Base-by-base conservation (phyloP, 2,329 filamentous ascomycete species). In the Nectriaceae sp. region DNA sequence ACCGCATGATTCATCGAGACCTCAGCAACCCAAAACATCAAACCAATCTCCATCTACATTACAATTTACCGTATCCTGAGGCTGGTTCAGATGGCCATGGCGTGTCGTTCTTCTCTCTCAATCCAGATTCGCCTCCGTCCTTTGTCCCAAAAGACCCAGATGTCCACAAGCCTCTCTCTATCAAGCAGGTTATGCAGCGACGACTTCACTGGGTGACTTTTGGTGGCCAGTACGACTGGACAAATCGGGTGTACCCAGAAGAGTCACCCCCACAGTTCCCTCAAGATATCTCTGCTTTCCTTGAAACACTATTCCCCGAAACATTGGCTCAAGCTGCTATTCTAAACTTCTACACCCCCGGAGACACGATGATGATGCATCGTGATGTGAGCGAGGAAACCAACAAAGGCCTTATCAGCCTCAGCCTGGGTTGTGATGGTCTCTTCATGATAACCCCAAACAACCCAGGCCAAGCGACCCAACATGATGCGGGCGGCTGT, bases 221-320 rank as follows among this genome's bases (percentile, higher is more conserved):
- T 3, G 94, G 94, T 42, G 93, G 91, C 0, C 94, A 97, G 68
- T 97, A 97, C 68, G 89, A 97, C 72, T 97, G 93, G 94, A 95
- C 91, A 0, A 82, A 83, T 47, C 92, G 96, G 57, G 73, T 82
- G 11, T 97, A 97, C 64, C 91, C 92, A 0, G 67, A 75, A 10
- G 76, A 79, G n/a, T 51, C 67, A 3, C 85, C 88, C 1, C 90
- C 90, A 0, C 62, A 72, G 0, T 97, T 97, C 59, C 92, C 93
- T 0, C 35, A 66, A 2, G 90, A 96, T 63, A 78, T 95, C 41
- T 83, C 83, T 4, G 67, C 65, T 1, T 79, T 96, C 6, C 72
- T 97, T 1, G 76, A 83, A 46, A 70, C 70, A 0, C 69, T 94
- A 0, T 97, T 96, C 57, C 88, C 90, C 0, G 77, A 83, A 11